These are phyloP conservation scores for Acarospora socialis DNA, from an alignment of 2,329 filamentous ascomycete genomes.

Conservation along the genomic window DNA sequence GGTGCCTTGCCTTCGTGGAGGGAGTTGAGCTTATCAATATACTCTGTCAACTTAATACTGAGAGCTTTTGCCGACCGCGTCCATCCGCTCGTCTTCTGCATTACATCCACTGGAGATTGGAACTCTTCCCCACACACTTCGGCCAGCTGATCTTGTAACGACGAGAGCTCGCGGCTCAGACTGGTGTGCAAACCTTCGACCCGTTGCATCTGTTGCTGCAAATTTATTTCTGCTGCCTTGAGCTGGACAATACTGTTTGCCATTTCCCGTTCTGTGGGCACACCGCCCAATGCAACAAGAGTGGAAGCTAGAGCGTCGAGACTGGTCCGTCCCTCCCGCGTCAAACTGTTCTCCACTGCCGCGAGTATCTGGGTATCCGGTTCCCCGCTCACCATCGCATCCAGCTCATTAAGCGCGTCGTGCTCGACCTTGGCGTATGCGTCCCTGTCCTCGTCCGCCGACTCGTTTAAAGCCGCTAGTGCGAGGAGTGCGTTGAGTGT, in stretches of 20 bases:
- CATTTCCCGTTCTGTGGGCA: not conserved
- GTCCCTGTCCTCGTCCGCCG: not conserved
- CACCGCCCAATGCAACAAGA: not conserved
- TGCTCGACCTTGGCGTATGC: not conserved
- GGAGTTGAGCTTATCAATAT: too few relatives aligned
- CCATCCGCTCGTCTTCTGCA: constrained; percentile 3
- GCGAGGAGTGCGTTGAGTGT: constrained; percentile 1
- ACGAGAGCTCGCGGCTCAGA: too few relatives aligned
- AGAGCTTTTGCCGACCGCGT: not conserved
- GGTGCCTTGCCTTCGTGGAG: too few relatives aligned
- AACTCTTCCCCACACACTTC: constrained; percentile 1
- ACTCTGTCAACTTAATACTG: constrained; percentile 2
- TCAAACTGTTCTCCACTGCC: not conserved
- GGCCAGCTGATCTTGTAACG: too few relatives aligned
- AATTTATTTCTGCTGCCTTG: not conserved
- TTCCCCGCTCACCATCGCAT: not conserved
- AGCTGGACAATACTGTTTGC: constrained; percentile 1
- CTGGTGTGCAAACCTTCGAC: not conserved
- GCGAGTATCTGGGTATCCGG: not conserved
- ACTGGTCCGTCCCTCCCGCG: not conserved
- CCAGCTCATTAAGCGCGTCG: constrained; percentile 1
- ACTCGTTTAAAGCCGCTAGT: not conserved
- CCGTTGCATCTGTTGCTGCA: not conserved
- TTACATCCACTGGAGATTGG: not conserved
- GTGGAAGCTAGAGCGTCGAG: constrained; percentile 1